phyloP scores from a whole-genome alignment of 148 eudicot species.

The Pouteria glomerata region DNA sequence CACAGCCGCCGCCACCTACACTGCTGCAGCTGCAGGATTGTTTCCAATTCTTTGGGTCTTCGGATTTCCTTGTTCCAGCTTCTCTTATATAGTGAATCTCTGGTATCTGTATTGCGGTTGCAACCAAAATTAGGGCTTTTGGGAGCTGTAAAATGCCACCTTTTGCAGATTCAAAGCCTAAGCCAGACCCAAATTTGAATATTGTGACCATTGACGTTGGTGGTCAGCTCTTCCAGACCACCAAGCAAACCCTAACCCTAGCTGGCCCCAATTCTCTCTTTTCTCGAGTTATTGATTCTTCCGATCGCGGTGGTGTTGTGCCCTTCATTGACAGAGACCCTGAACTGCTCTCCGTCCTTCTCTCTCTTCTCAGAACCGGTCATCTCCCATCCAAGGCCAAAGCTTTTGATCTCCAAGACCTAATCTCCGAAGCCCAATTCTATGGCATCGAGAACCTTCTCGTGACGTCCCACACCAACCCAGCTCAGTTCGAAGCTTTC shows the following conservation, averaged over 20 bases:
- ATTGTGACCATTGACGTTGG: conserved; percentile 75
- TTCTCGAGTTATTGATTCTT: conserved; percentile 29
- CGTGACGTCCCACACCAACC: conserved; percentile 52
- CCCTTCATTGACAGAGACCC: conserved; percentile 94
- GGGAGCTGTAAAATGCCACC: conserved; percentile 28
- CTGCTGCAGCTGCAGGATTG: background rate
- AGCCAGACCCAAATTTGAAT: conserved; percentile 25
- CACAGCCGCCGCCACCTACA: background rate
- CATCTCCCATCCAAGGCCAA: conserved; percentile 59
- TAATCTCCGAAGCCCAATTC: conserved; percentile 59
- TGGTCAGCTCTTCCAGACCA: conserved; percentile 81
- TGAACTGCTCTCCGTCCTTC: conserved; percentile 62
- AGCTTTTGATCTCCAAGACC: conserved; percentile 47
- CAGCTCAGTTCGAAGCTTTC: conserved; percentile 68
- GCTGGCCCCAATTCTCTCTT: conserved; percentile 67
- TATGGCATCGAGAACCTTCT: conserved; percentile 67
- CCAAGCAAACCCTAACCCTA: conserved; percentile 64
- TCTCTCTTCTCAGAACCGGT: conserved; percentile 74
- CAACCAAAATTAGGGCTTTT: background rate
- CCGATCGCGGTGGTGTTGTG: conserved; percentile 15
- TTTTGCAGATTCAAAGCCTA: conserved; percentile 25
- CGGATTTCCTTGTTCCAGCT: background rate
- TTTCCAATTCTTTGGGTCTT: background rate
- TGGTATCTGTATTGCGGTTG: background rate
- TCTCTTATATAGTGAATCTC: background rate